A percentile compares a stretch with the other conserved stretches of the same genome.
Conservation (phyloP, 2,329 filamentous ascomycete species). For the Pseudohalonectria lignicola region DNA sequence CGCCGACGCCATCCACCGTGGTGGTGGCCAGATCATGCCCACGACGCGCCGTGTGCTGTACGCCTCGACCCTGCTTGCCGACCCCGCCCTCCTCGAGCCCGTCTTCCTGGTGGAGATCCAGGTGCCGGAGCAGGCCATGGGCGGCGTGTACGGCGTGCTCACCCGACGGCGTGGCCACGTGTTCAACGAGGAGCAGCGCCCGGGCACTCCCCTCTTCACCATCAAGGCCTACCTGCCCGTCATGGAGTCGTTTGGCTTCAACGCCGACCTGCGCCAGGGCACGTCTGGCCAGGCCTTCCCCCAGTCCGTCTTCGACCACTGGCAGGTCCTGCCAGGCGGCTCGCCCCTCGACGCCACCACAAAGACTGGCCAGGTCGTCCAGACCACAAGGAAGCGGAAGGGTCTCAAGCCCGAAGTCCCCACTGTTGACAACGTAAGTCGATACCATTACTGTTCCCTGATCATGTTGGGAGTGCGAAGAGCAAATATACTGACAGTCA, state of each 20-base stretch:
- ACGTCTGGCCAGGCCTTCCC: conserved; percentile 98
- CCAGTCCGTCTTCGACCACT: conserved; percentile 98
- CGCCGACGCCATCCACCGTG: conserved; percentile 99
- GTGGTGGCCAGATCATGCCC: conserved; percentile 97
- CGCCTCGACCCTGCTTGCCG: conserved; percentile 80
- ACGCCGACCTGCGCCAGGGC: conserved; percentile 84
- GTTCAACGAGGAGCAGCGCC: conserved; percentile 95
- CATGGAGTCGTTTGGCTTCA: conserved; percentile 62
- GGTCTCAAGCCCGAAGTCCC: conserved; percentile 96
- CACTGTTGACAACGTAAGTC: conserved; percentile 87
- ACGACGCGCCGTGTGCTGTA: conserved; percentile 96
- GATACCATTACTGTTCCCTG: not conserved
- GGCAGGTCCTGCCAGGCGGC: conserved; percentile 91
- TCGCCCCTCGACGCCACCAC: conserved; percentile 74
- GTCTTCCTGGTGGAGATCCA: conserved; percentile 99
- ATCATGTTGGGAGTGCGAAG: not conserved
- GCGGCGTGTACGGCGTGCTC: conserved; percentile 99
- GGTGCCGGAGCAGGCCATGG: conserved; percentile 97
- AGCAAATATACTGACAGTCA: conserved; percentile 22
- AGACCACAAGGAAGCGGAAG: conserved; percentile 96
- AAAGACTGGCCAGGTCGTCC: conserved; percentile 75
- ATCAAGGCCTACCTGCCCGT: conserved; percentile 44
- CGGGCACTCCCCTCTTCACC: conserved; percentile 98
- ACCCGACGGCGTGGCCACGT: conserved; percentile 98
- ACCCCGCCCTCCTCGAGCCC: conserved; percentile 87